These are phyloP conservation scores for Biscogniauxia sp. DNA, from an alignment of 2,329 filamentous ascomycete genomes.

Conservation along the genomic window DNA sequence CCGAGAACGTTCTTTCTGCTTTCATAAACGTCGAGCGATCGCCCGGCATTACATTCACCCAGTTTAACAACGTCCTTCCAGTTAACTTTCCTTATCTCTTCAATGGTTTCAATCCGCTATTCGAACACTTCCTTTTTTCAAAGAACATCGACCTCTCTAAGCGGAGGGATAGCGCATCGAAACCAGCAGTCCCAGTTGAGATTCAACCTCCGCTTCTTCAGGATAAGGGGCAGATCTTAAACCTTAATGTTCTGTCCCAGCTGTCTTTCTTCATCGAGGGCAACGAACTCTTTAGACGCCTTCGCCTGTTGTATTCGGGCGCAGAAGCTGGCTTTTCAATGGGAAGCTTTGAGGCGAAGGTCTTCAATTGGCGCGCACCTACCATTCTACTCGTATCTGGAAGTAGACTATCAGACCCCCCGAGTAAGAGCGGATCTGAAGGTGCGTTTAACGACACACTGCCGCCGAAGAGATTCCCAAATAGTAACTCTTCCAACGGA, in stretches of 20 bases:
- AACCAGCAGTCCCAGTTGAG: conserved; percentile 10
- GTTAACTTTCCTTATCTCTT: conserved; percentile 65
- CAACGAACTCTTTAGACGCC: conserved; percentile 60
- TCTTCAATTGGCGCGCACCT: conserved; percentile 75
- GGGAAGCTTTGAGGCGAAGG: conserved; percentile 71
- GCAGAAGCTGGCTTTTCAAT: conserved; percentile 72
- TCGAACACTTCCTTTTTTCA: conserved; percentile 74
- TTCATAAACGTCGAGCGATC: conserved; percentile 65
- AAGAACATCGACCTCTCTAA: conserved; percentile 67
- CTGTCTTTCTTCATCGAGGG: conserved; percentile 71
- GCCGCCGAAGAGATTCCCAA: conserved; percentile 59
- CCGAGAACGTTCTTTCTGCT: conserved; percentile 62
- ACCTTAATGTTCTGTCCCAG: conserved; percentile 63
- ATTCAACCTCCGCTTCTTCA: conserved; percentile 45
- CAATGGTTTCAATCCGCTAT: conserved; percentile 63
- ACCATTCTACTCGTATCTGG: conserved; percentile 71
- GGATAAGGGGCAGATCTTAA: conserved; percentile 59
- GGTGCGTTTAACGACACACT: conserved; percentile 59
- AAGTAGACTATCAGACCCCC: conserved; percentile 51
- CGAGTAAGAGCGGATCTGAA: conserved; percentile 48
- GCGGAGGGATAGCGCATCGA: conserved; percentile 36
- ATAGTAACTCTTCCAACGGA: conserved; percentile 41
- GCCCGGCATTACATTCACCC: conserved; percentile 60
- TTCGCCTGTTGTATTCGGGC: conserved; percentile 69
- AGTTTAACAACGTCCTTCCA: conserved; percentile 60